Base-by-base conservation (phyloP, 225 moss, liverwort and hornwort genomes). In the Bryoerythrophyllum caledonicum region DNA sequence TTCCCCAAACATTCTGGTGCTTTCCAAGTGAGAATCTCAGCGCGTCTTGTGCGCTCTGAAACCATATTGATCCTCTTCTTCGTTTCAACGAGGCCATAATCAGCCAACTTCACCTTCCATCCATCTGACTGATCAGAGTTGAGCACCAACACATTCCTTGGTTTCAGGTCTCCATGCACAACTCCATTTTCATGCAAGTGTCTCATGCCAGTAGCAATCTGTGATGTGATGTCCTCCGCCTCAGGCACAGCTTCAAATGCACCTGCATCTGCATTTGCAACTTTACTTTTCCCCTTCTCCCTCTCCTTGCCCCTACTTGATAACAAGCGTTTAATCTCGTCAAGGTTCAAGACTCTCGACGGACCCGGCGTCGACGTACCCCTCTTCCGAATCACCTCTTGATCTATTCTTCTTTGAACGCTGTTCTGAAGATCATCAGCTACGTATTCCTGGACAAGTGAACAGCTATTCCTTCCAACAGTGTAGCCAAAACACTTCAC, bases 151-250 rank as follows among this genome's bases (percentile, higher is more conserved):
- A 78, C 43, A 32, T 78, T 78, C 0, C 14, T 78, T 2, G 78
- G 71, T 57, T 78, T 78, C 8, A 78, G 20, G 8, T 71, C 78
- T 57, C 78, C 71, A 25, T 78, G 78, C 6, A 12, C 9, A 2
- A 78, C 1, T 43, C 2, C 25, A 20, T 71, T 64, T 1, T 71
- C 46, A 25, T 78, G 71, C 14, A 78, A 20, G 34, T 44, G 64
- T 13, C 57, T 71, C 56, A 65, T 46, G 20, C 41, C 35, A 1
- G 1, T 13, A 12, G 71, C 71, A 57, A 78, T 14, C 28, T 71
- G 30, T 0, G 10, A 65, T 71, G 71, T 46, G 9, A 71, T 46
- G 0, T 25, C 9, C 41, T 12, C 13, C 13, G 34, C 1, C 19
- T 63, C 35, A 37, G 6, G 38, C 38, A 63, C 17, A 48, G 48